Conservation (phyloP, 768 basidiomycete genomes). For the Leccinum rimulosum region DNA sequence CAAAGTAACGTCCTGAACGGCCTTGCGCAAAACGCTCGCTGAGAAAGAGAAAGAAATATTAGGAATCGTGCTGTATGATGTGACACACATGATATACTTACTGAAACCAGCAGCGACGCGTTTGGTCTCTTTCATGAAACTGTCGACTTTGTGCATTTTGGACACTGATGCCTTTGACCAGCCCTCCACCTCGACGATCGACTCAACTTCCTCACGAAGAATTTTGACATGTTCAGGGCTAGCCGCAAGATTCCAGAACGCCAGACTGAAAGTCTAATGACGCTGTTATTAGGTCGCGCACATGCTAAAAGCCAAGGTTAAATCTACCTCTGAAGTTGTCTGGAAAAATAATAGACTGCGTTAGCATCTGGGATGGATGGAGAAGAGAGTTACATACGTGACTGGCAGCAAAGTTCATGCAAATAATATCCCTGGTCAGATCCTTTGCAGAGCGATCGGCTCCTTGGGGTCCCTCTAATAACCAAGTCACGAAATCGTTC, state of each 20-base stretch:
- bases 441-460: constrained; percentile 14
- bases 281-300: not conserved
- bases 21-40: not conserved
- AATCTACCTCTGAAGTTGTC: not conserved
- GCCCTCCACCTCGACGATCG: not conserved
- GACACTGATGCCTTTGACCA: not conserved
- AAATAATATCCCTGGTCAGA: constrained; percentile 20
- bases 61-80: not conserved
- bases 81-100: not conserved
- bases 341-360: too few relatives aligned
- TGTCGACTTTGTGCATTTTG: not conserved
- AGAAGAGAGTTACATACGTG: constrained; percentile 10
- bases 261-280: not conserved
- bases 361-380: not conserved
- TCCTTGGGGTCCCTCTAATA: constrained; percentile 26
- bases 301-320: not conserved
- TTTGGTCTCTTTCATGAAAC: not conserved
- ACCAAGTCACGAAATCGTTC: constrained; percentile 37
- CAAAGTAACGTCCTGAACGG: not conserved
- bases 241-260: not conserved
- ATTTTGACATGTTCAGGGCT: not conserved
- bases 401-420: constrained; percentile 24
- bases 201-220: not conserved
- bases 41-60: not conserved
- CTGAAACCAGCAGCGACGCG: not conserved